Base-by-base conservation (phyloP, 78 protist species). In the Chrysochromulina tobinii region DNA sequence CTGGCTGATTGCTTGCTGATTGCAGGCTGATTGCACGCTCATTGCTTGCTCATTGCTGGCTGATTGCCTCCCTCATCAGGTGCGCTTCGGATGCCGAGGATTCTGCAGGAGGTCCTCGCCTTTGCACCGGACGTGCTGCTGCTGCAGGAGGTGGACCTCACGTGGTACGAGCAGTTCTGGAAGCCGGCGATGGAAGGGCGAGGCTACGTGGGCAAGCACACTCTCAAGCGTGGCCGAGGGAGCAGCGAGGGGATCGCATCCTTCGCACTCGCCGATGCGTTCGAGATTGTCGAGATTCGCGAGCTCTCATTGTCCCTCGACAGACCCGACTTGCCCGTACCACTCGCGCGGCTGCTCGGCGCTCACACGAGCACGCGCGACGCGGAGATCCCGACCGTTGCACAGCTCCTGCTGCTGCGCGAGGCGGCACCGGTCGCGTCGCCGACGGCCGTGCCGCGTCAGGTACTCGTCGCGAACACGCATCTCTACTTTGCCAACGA, bases 401-500 rank as follows among this genome's bases (percentile, higher is more conserved):
- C 73, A 5, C 73, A 18, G 73, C 20, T 67, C n/a, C 27, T 18
- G n/a, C 50, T 67, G n/a, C 73, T 67, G 27, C 73, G 73, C 27
- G 9, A 23, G 27, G 9, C 8, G 73, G 27, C 8, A 4, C 8
- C n/a, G 50, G n/a, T 9, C 73, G 9, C 8, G 27, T 5, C n/a
- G 38, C 38, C 38, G 38, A 38, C 38, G 38, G 38, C 38, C 38
- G 38, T 38, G 38, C 38, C 38, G 38, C 38, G 38, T 38, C 38
- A 38, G 73, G 27, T 67, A 4, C 14, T 69, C 17, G 79, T 27
- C 50, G 79, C 79, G 12, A 69, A 69, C 79, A 69, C 79, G 15
- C 79, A 69, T 51, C 79, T 69, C 27, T 69, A 27, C 79, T 69
- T 69, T n/a, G 27, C 79, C 79, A 69, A 69, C 79, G 14, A 27